Evolutionary conservation across 495 filamentous ascomycete species (phyloP).

Genomic region (Penicillium arizonense): DNA sequence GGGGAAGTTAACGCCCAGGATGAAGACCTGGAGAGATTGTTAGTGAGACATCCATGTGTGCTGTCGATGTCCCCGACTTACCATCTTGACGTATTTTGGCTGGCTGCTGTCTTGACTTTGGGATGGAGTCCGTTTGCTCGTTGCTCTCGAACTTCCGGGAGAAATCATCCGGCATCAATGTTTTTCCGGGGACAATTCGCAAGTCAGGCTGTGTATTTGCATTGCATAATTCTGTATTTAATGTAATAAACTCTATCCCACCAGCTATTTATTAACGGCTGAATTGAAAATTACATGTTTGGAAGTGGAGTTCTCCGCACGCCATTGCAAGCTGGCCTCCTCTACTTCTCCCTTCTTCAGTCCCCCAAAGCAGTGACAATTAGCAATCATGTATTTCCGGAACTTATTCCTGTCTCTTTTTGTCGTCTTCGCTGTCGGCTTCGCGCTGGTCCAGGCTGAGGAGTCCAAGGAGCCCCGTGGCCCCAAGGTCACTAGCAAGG

Average conservation of each 20-base stretch:
- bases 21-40: constrained; percentile 59
- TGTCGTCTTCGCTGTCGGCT: constrained; percentile 66
- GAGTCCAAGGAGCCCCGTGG: constrained; percentile 77
- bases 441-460: constrained; percentile 67
- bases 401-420: constrained; percentile 61
- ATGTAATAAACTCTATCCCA: not conserved
- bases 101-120: constrained; percentile 9
- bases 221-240: constrained; percentile 1
- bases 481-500: constrained; percentile 95
- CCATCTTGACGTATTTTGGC: constrained; percentile 30
- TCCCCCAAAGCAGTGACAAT: constrained; percentile 18
- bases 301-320: constrained; percentile 25
- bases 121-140: constrained; percentile 5
- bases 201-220: not conserved
- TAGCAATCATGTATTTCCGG: constrained; percentile 50
- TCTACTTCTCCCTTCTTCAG: constrained; percentile 10
- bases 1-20: constrained; percentile 81
- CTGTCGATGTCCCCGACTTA: constrained; percentile 4
- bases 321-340: constrained; percentile 45
- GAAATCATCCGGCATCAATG: constrained; percentile 36
- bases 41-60: not conserved
- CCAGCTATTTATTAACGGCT: not conserved
- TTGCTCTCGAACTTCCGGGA: constrained; percentile 21
- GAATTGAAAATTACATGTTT: constrained; percentile 6
- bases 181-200: constrained; percentile 30